phyloP scores from a whole-genome alignment of 208 protist species.

The Tritrichomonas foetus region DNA sequence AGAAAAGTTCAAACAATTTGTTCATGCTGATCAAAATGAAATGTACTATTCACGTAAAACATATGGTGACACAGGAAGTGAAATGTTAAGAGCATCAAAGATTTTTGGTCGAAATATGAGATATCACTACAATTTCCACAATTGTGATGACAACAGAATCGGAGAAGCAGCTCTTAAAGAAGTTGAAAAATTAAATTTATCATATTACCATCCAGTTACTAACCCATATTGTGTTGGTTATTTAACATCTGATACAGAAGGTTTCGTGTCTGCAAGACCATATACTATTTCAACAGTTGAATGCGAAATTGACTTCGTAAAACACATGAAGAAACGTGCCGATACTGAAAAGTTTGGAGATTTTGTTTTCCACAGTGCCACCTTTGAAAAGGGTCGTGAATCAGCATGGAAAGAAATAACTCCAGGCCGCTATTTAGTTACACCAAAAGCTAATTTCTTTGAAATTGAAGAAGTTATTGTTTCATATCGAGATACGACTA shows the following conservation, averaged over 20 bases:
- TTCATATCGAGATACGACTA: not conserved
- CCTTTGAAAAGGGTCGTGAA: not conserved
- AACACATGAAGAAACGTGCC: not conserved
- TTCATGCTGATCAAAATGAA: not conserved
- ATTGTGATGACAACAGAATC: not conserved
- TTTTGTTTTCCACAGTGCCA: not conserved
- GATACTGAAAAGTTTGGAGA: not conserved
- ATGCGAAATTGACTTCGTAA: not conserved
- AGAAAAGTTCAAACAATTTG: not conserved
- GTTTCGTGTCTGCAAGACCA: not conserved
- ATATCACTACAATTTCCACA: not conserved
- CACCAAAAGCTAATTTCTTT: not conserved
- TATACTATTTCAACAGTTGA: not conserved
- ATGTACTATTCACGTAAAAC: not conserved
- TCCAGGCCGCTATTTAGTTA: not conserved
- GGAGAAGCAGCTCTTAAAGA: not conserved
- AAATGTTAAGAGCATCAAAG: not conserved
- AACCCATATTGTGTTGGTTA: not conserved
- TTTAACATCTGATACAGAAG: not conserved
- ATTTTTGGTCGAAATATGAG: not conserved
- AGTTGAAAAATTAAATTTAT: not conserved
- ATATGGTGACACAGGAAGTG: not conserved
- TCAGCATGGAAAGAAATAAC: not conserved
- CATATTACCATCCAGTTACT: not conserved
- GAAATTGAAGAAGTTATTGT: not conserved